Evolutionary conservation across 192 early-diverging fungal genomes (phyloP).

Genomic region (Linnemannia elongata): DNA sequence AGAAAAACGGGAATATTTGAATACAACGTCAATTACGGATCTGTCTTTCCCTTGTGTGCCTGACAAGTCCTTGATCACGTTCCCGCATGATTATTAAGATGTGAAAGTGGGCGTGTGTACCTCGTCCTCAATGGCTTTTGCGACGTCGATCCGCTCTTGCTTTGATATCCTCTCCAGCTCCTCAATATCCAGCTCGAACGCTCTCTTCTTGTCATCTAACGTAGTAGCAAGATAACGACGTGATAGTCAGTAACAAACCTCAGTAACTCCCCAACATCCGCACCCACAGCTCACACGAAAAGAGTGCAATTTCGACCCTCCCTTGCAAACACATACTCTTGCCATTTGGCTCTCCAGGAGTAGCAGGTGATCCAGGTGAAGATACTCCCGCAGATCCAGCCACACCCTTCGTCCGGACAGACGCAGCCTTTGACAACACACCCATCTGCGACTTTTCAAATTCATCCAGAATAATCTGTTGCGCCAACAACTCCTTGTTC

Average conservation of each 20-base stretch:
- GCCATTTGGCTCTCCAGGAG: neutral
- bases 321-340: neutral
- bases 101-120: constrained; percentile 12
- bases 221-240: neutral
- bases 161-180: constrained; percentile 49
- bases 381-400: neutral
- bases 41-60: no score
- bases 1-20: no score
- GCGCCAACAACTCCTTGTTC: constrained; percentile 60
- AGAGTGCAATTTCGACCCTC: no score
- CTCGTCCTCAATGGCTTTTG: constrained; percentile 49
- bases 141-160: constrained; percentile 38
- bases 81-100: neutral
- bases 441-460: constrained; percentile 79
- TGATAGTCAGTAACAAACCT: no score
- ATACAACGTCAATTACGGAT: no score
- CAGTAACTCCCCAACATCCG: no score
- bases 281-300: no score
- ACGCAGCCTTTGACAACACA: constrained; percentile 53
- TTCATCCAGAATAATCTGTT: constrained; percentile 65
- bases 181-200: constrained; percentile 39
- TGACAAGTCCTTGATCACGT: neutral
- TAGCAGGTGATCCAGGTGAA: neutral
- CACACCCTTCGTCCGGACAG: constrained; percentile 1
- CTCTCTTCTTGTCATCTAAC: constrained; percentile 29